A percentile compares a stretch with the other conserved stretches of the same genome.
Evolutionary conservation across 1,284 basidiomycete species (phyloP).

Genomic region (Ceratobasidium sp.): DNA sequence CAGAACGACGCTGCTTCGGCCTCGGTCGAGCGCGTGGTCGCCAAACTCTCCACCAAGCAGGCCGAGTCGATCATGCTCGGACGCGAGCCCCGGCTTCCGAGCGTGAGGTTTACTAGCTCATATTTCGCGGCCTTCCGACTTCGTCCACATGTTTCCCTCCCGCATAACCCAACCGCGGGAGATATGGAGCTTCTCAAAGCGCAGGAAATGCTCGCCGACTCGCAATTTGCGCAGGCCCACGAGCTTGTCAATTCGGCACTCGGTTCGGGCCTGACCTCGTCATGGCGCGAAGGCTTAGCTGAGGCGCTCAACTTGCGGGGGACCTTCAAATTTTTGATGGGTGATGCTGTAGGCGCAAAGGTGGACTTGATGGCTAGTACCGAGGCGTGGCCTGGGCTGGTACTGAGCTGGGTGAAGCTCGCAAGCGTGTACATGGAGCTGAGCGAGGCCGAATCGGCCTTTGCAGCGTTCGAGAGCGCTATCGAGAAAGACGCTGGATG

Average conservation of each 20-base stretch:
- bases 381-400: conserved; percentile 76
- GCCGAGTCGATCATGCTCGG: conserved; percentile 77
- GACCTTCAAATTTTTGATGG: conserved; percentile 96
- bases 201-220: conserved; percentile 84
- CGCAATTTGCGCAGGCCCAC: conserved; percentile 88
- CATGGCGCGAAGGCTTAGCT: conserved; percentile 78
- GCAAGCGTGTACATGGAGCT: conserved; percentile 99
- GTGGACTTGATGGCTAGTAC: conserved; percentile 85
- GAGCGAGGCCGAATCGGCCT: conserved; percentile 80
- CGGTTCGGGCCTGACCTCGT: conserved; percentile 78
- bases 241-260: conserved; percentile 87
- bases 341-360: conserved; percentile 87
- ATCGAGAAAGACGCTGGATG: conserved; percentile 85
- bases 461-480: conserved; percentile 92
- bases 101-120: conserved; percentile 84
- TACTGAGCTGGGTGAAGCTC: conserved; percentile 96
- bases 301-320: conserved; percentile 94
- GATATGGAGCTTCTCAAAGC: conserved; percentile 87
- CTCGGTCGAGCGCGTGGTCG: conserved; percentile 91
- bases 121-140: conserved; percentile 98
- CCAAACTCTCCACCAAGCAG: conserved; percentile 80
- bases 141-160: conserved; percentile 78
- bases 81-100: conserved; percentile 83
- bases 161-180: conserved; percentile 79
- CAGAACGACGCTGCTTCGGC: conserved; percentile 82